A percentile compares a stretch with the other conserved stretches of the same genome.
Evolutionary conservation across 768 basidiomycete genomes (phyloP).

Genomic region (Cubamyces sp.): DNA sequence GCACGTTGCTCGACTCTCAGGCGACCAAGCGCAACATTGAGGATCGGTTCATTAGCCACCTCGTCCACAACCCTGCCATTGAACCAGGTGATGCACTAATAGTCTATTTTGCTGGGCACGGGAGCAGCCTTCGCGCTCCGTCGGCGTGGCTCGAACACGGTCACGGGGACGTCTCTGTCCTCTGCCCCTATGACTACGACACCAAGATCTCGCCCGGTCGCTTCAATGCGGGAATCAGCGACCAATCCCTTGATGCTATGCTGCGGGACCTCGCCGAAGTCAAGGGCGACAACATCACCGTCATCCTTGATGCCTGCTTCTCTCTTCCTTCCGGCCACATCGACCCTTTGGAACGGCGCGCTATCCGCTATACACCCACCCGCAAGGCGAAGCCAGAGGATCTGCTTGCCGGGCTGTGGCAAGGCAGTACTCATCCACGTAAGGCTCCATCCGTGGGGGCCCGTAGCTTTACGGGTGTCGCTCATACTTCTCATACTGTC

Average conservation of each 20-base stretch:
- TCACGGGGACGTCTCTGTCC: slow-evolving; percentile 52
- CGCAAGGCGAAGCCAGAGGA: slow-evolving; percentile 57
- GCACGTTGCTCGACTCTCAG: slow-evolving; percentile 56
- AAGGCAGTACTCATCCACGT: slow-evolving; percentile 47
- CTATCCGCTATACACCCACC: slow-evolving; percentile 64
- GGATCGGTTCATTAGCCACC: slow-evolving; percentile 60
- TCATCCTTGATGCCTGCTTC: slow-evolving; percentile 71
- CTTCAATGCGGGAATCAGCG: slow-evolving; percentile 62
- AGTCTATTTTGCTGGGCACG: slow-evolving; percentile 78
- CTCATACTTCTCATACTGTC: slow-evolving; percentile 50
- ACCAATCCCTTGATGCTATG: slow-evolving; percentile 66
- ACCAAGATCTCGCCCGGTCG: slow-evolving; percentile 49
- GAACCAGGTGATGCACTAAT: slow-evolving; percentile 65
- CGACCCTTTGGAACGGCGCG: slow-evolving; percentile 46
- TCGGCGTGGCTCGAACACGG: slow-evolving; percentile 58
- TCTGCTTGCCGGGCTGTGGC: slow-evolving; percentile 60
- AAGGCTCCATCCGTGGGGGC: slow-evolving; percentile 39
- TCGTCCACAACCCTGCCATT: slow-evolving; percentile 64
- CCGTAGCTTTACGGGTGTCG: slow-evolving; percentile 50
- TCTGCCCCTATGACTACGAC: slow-evolving; percentile 72
- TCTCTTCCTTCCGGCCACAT: slow-evolving; percentile 45
- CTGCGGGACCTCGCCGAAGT: slow-evolving; percentile 54
- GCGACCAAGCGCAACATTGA: slow-evolving; percentile 68
- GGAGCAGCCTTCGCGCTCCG: slow-evolving; percentile 60
- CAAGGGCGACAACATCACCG: slow-evolving; percentile 73